phyloP scores from a whole-genome alignment of 768 basidiomycete genomes.

The Termitomyces sp. region DNA sequence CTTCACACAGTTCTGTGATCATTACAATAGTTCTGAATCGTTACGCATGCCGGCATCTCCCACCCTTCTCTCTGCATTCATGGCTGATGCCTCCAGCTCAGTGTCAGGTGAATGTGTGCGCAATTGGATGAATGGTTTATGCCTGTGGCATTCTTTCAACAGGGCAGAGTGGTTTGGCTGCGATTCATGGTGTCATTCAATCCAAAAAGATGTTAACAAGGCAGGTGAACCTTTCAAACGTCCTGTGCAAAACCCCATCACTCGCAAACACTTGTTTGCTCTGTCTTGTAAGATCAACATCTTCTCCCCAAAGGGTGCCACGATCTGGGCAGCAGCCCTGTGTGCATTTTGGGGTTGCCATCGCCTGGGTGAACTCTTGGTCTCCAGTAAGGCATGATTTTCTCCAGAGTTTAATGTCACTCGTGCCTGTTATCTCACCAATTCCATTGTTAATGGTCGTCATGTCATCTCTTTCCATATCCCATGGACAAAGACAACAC shows the following conservation, averaged over 20 bases:
- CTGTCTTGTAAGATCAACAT: conserved; percentile 8
- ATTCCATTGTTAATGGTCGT: not conserved
- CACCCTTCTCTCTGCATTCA: conserved; percentile 23
- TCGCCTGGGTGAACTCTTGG: conserved; percentile 7
- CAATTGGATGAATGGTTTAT: conserved; percentile 19
- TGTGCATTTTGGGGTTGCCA: conserved; percentile 14
- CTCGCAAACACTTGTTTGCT: conserved; percentile 1
- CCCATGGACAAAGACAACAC: conserved; percentile 19
- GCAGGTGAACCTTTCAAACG: conserved; percentile 8
- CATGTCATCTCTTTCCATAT: conserved; percentile 13
- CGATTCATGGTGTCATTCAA: conserved; percentile 8
- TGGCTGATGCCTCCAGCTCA: conserved; percentile 11
- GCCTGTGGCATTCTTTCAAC: conserved; percentile 6
- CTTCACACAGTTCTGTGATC: conserved; percentile 31
- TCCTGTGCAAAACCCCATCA: conserved; percentile 14
- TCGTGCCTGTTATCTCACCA: not conserved
- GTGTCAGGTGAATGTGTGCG: conserved; percentile 5
- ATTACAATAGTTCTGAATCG: conserved; percentile 16
- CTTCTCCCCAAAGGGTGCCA: conserved; percentile 4
- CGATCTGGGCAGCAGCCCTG: conserved; percentile 16
- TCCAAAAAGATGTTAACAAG: conserved; percentile 5
- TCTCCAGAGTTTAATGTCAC: not conserved
- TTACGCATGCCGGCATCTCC: conserved; percentile 22
- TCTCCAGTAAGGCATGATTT: not conserved
- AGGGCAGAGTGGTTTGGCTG: conserved; percentile 17